These are phyloP conservation scores for Penicillium lagena DNA, from an alignment of 495 filamentous ascomycete genomes.

Conservation along the genomic window DNA sequence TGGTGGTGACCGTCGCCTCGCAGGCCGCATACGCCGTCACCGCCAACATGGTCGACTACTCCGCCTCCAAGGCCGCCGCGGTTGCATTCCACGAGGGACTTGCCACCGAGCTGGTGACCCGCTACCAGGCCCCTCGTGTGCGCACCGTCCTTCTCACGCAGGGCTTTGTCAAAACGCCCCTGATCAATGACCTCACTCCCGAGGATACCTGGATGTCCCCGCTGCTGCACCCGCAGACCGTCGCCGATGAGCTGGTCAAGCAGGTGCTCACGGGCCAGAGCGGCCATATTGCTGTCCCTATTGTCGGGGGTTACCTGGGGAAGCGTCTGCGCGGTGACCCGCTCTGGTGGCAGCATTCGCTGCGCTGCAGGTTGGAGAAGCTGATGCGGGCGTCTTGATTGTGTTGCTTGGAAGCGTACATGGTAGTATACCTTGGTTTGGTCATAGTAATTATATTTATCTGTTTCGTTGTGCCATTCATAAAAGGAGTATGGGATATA, in stretches of 20 bases:
- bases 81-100: constrained; percentile 66
- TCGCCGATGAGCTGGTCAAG: constrained; percentile 56
- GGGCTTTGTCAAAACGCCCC: constrained; percentile 53
- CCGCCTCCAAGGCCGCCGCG: constrained; percentile 59
- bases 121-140: constrained; percentile 58
- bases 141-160: constrained; percentile 61
- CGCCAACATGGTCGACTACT: constrained; percentile 65
- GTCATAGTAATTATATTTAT: too few species aligned
- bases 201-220: constrained; percentile 51
- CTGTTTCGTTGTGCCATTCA: too few species aligned
- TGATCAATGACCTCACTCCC: constrained; percentile 53
- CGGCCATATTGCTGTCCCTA: constrained; percentile 51
- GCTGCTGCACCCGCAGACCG: constrained; percentile 52
- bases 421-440: too few species aligned
- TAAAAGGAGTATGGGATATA: too few species aligned
- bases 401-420: too few species aligned
- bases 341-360: constrained; percentile 34
- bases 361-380: constrained; percentile 24
- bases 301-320: constrained; percentile 21
- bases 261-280: constrained; percentile 52
- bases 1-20: constrained; percentile 67
- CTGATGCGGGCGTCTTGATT: constrained; percentile 16
- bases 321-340: constrained; percentile 30
- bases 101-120: constrained; percentile 50
- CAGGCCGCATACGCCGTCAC: constrained; percentile 53